These are phyloP conservation scores for Gautieria morchelliformis DNA, from an alignment of 768 basidiomycete genomes.

Conservation along the genomic window DNA sequence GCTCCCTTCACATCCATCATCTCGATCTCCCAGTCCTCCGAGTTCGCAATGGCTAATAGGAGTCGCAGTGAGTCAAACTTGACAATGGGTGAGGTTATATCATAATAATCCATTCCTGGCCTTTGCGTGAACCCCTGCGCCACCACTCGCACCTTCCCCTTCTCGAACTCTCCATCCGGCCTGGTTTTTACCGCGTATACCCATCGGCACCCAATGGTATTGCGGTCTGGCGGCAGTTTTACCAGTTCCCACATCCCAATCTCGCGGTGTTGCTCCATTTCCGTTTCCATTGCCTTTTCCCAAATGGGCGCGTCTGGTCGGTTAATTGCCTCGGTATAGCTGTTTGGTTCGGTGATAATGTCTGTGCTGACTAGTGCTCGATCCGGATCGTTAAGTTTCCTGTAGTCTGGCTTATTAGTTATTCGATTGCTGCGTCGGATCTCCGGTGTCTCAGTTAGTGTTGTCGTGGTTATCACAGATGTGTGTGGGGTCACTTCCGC, in stretches of 20 bases:
- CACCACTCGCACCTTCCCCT: constrained; percentile 17
- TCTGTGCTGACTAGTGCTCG: background rate
- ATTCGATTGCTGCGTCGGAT: too few species aligned
- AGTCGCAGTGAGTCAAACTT: constrained; percentile 24
- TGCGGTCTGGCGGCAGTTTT: constrained; percentile 11
- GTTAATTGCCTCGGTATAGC: constrained; percentile 9
- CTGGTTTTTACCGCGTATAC: constrained; percentile 19
- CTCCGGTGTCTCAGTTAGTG: background rate
- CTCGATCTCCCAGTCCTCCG: constrained; percentile 19
- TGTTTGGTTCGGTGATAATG: constrained; percentile 3
- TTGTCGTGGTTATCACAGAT: too few species aligned
- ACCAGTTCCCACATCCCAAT: constrained; percentile 17
- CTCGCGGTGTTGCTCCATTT: constrained; percentile 13
- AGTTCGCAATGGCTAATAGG: constrained; percentile 18
- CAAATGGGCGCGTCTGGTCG: constrained; percentile 13
- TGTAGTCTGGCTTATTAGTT: too few species aligned
- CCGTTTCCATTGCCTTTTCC: constrained; percentile 17
- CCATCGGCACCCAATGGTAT: constrained; percentile 17
- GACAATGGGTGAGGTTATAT: constrained; percentile 32
- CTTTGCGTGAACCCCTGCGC: constrained; percentile 15
- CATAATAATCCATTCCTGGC: constrained; percentile 18
- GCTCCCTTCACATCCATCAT: constrained; percentile 23
- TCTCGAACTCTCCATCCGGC: constrained; percentile 14
- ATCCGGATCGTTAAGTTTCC: background rate
- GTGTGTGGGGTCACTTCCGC: too few species aligned